Base-by-base conservation (phyloP, 139 green algal genomes). In the Chlorella sorokiniana region DNA sequence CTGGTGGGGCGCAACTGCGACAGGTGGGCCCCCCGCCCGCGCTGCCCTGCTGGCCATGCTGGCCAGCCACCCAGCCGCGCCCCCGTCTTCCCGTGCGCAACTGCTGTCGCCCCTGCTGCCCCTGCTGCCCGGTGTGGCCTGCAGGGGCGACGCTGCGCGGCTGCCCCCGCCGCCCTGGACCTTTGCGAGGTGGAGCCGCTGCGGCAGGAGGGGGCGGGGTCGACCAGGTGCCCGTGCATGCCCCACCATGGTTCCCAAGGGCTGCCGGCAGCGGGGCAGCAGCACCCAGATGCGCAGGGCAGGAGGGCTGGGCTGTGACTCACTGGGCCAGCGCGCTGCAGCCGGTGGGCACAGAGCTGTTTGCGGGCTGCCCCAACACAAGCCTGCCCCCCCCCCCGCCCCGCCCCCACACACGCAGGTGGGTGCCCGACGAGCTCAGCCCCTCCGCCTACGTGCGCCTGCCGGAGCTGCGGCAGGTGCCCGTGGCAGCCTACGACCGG, bases 101-200 rank as follows among this genome's bases (percentile, higher is more conserved):
- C 56, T 65, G 56, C n/a, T 45, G 33, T 8, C 18, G 10, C 27
- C 23, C 22, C 68, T 54, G 25, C 25, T 63, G 29, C 6, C 71
- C 48, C 48, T 14, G 4, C 3, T 25, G 25, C 4, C 52, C 0
- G 23, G 29, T 41, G 25, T 9, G 0, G 4, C 10, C 4, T 52
- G 69, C 79, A 84, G 79, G 52, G 79, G 79, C 2, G 79, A 84
- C 33, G 79, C 56, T 7, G 23, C 16, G 40, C n/a, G 44, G 44
- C 81, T 92, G 48, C 87, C 89, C 9, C 18, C 9, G 83, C 88
- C 8, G 54, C 67, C n/a, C 83, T 92, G 67, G 85, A 84, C 42
- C 76, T 92, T 67, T 92, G 89, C 64, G 89, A 92, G 72, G 76
- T 92, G n/a, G 89, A 92, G 79, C 83, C 89, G 6, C 73, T 92